Conservation (phyloP, 768 basidiomycete species). For the Panaeolus papilionaceus region DNA sequence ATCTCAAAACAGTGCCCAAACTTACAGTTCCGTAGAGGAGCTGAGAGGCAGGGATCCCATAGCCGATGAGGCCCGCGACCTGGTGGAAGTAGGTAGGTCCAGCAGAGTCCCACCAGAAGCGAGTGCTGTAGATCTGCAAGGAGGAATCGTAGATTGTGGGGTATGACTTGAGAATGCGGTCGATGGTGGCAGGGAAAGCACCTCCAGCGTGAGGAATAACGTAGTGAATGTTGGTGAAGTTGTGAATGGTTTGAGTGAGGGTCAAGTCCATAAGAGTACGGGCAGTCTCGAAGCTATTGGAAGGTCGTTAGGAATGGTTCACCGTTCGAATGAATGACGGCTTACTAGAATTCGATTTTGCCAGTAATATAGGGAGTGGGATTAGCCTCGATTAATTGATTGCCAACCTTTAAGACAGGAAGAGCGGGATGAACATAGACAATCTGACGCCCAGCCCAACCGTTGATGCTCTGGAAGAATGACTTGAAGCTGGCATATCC, state of each 20-base stretch:
- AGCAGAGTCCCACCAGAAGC: slow-evolving; percentile 47
- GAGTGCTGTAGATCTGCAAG: slow-evolving; percentile 37
- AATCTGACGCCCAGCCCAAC: slow-evolving; percentile 33
- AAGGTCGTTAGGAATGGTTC: background rate
- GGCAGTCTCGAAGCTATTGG: slow-evolving; percentile 23
- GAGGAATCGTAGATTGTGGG: slow-evolving; percentile 39
- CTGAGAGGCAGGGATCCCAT: slow-evolving; percentile 37
- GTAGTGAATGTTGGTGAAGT: slow-evolving; percentile 41
- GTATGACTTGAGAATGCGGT: slow-evolving; percentile 39
- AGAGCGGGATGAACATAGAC: slow-evolving; percentile 40
- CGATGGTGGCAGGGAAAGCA: slow-evolving; percentile 41
- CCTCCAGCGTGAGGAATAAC: slow-evolving; percentile 44
- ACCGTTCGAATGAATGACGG: background rate
- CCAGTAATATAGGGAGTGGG: slow-evolving; percentile 40
- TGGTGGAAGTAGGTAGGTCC: slow-evolving; percentile 45
- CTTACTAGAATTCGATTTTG: slow-evolving; percentile 42
- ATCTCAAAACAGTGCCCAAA: background rate
- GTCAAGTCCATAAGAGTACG: slow-evolving; percentile 36
- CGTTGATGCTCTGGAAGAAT: slow-evolving; percentile 41
- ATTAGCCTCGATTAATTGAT: slow-evolving; percentile 38
- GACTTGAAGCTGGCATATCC: slow-evolving; percentile 34
- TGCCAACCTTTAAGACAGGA: slow-evolving; percentile 35
- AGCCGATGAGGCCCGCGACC: slow-evolving; percentile 38
- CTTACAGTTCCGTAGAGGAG: slow-evolving; percentile 43
- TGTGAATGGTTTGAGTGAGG: slow-evolving; percentile 27